These are phyloP conservation scores for Boletus tomentosulus DNA, from an alignment of 768 basidiomycete species.

Conservation along the genomic window DNA sequence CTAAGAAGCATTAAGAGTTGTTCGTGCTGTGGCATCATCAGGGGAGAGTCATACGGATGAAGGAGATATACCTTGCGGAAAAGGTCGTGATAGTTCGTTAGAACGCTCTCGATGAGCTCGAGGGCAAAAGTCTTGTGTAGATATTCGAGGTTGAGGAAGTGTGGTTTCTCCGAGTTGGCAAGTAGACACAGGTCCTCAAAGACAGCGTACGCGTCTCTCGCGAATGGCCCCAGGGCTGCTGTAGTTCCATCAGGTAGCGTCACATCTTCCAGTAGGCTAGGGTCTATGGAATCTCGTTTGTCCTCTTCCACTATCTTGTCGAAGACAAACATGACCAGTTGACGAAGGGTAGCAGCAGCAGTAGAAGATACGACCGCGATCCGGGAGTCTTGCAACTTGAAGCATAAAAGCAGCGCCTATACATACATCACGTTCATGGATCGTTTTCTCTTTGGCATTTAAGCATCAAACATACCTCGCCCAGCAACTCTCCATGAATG, in stretches of 20 bases:
- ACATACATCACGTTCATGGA: neutral
- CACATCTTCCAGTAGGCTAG: constrained; percentile 34
- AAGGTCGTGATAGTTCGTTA: constrained; percentile 87
- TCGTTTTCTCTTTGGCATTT: neutral
- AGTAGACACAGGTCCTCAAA: constrained; percentile 93
- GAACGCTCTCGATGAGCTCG: constrained; percentile 94
- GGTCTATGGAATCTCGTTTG: constrained; percentile 32
- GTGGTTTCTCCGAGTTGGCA: constrained; percentile 74
- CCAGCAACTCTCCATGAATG: constrained; percentile 76
- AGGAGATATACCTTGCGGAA: constrained; percentile 62
- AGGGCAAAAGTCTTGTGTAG: constrained; percentile 92
- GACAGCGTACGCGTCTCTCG: constrained; percentile 79
- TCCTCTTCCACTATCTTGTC: constrained; percentile 90
- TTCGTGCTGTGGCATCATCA: constrained; percentile 48
- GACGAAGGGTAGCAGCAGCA: constrained; percentile 91
- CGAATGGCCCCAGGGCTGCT: constrained; percentile 64
- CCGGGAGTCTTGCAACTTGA: constrained; percentile 91
- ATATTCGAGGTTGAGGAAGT: constrained; percentile 75
- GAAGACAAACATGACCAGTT: constrained; percentile 96
- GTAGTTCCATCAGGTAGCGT: constrained; percentile 66
- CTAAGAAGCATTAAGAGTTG: constrained; percentile 84
- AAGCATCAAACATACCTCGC: constrained; percentile 54
- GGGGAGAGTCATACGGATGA: neutral
- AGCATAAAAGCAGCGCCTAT: constrained; percentile 88
- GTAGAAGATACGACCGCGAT: constrained; percentile 97